phyloP scores from a whole-genome alignment of 2,329 filamentous ascomycete species.

The Aureobasidium melanogenum region DNA sequence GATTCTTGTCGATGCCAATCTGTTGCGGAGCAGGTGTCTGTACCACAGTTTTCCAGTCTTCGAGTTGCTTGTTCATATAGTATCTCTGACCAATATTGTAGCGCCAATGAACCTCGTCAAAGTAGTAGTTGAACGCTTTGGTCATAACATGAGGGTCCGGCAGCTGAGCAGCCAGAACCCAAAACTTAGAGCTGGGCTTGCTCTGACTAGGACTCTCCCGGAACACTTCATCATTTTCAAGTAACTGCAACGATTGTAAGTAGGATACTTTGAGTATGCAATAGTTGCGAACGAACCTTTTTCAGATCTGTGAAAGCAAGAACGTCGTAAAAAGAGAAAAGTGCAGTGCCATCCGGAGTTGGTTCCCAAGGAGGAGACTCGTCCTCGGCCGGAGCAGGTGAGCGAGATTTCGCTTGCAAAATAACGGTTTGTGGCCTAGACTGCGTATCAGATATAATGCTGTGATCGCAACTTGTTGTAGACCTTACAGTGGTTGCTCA shows the following conservation, averaged over 20 bases:
- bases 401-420: neutral
- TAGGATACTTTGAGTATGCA: neutral
- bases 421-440: neutral
- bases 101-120: neutral
- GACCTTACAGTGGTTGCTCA: neutral
- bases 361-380: neutral
- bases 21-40: neutral
- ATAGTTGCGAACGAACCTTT: neutral
- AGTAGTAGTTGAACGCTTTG: neutral
- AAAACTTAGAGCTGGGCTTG: neutral
- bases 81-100: neutral
- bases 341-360: neutral
- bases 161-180: neutral
- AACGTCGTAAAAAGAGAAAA: neutral
- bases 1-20: neutral
- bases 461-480: too few species aligned
- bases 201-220: neutral
- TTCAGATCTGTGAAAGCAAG: neutral
- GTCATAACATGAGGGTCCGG: neutral
- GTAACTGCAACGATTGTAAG: neutral
- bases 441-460: neutral
- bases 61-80: neutral
- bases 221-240: neutral
- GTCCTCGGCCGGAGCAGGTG: neutral
- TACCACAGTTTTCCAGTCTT: neutral